These are phyloP conservation scores for Crithidia fasciculata DNA, from an alignment of 208 protist species.

Conservation along the genomic window DNA sequence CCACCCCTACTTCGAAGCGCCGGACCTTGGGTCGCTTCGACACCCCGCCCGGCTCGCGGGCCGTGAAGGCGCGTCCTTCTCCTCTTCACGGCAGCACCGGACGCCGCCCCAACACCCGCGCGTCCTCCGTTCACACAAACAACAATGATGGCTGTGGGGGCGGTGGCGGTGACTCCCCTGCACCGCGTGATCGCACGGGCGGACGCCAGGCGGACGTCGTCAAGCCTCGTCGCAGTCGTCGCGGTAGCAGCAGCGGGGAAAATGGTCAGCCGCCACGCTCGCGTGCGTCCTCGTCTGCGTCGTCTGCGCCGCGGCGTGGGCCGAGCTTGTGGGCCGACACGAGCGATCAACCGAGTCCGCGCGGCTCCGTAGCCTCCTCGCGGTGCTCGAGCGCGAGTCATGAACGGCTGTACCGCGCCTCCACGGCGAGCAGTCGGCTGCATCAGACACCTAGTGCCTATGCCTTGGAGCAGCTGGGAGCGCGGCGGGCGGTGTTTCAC, in stretches of 20 bases:
- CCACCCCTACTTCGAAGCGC: slow-evolving; percentile 15
- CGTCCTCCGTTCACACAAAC: neutral
- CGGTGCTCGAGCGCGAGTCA: slow-evolving; percentile 28
- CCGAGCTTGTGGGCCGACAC: slow-evolving; percentile 22
- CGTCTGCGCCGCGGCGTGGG: slow-evolving; percentile 21
- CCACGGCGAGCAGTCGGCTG: slow-evolving; percentile 69
- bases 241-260: neutral
- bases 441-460: slow-evolving; percentile 29
- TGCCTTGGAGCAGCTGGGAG: slow-evolving; percentile 7
- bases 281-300: slow-evolving; percentile 16
- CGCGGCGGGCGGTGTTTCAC: slow-evolving; percentile 61
- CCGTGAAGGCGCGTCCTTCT: slow-evolving; percentile 3
- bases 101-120: neutral
- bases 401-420: slow-evolving; percentile 72
- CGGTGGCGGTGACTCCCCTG: slow-evolving; percentile 56
- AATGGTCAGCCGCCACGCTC: slow-evolving; percentile 10
- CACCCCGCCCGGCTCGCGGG: slow-evolving; percentile 25
- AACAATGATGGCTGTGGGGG: slow-evolving; percentile 10
- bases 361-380: slow-evolving; percentile 40
- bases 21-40: slow-evolving; percentile 39
- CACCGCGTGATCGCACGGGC: slow-evolving; percentile 56
- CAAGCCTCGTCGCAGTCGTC: slow-evolving; percentile 12
- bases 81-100: neutral
- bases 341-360: slow-evolving; percentile 24
- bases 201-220: slow-evolving; percentile 26